A percentile compares a stretch with the other conserved stretches of the same genome.
phyloP scores from a whole-genome alignment of 768 basidiomycete genomes.

The Mycena venus region DNA sequence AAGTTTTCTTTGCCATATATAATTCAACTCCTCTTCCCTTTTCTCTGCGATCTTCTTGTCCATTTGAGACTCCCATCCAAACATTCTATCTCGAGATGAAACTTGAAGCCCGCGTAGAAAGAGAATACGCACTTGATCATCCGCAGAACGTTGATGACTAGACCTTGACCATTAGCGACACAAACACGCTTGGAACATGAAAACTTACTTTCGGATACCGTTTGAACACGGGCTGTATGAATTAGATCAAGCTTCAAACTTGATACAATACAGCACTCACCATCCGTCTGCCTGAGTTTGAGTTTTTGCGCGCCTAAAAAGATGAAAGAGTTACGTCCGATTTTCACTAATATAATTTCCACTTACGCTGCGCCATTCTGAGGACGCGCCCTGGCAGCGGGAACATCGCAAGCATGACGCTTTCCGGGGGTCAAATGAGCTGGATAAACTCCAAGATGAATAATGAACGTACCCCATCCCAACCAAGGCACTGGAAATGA shows the following conservation, averaged over 20 bases:
- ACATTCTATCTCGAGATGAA: conserved; percentile 49
- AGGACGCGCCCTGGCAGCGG: conserved; percentile 72
- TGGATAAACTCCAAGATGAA: too few species aligned
- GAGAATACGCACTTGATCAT: conserved; percentile 66
- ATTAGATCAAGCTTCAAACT: too few species aligned
- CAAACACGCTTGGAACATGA: conserved; percentile 36
- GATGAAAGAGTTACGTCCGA: too few species aligned
- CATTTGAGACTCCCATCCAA: conserved; percentile 76
- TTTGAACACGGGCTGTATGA: conserved; percentile 71
- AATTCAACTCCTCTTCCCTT: conserved; percentile 70
- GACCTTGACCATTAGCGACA: neutral
- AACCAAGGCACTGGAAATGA: conserved; percentile 66
- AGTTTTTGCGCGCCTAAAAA: neutral
- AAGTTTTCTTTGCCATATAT: conserved; percentile 64
- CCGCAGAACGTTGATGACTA: conserved; percentile 71
- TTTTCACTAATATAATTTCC: too few species aligned
- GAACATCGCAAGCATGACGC: conserved; percentile 45
- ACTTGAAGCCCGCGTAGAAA: neutral
- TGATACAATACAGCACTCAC: too few species aligned
- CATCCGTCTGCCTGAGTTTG: conserved; percentile 69
- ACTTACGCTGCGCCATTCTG: conserved; percentile 54
- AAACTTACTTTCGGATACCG: conserved; percentile 68
- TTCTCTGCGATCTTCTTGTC: conserved; percentile 65
- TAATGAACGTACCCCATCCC: conserved; percentile 60
- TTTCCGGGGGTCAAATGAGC: too few species aligned